Base-by-base conservation (phyloP, 768 basidiomycete genomes). In the Termitomyces sp. region DNA sequence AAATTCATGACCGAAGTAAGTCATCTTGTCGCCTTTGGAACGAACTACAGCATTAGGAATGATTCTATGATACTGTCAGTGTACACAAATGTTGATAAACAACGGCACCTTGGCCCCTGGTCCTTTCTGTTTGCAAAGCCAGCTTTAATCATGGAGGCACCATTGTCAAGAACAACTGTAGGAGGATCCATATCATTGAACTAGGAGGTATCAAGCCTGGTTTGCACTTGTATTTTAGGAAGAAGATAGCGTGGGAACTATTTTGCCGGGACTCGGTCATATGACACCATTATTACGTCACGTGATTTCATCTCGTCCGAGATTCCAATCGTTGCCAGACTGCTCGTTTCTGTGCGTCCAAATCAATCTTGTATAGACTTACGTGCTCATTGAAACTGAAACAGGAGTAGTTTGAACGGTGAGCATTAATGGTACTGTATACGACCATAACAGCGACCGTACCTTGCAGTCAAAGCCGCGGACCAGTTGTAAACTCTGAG, bases 1-100 rank as follows among this genome's bases (percentile, higher is more conserved):
- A 55, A 95, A 74, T 68, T 98, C 92, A 67, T 95, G 92, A 2
- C 91, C 94, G 63, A 94, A 80, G 72, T 92, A 96, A 16, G 87
- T 86, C 60, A 75, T 73, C 66, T 86, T 88, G 74, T 94, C 94
- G 26, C 83, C 85, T 70, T 92, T 93, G 44, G 92, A 92, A 55
- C 92, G 82, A 47, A 90, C 82, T 58, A 95, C 83, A 20, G 90
- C 88, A 69, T 98, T 98, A 20, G 85, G 78, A 36, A 92, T 80
- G 24, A 88, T 73, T 65, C 91, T 93, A 33, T 38, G 36, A 41
- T 24, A 26, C 43, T 43, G 43, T 54, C 32, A 45, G 43, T 35
- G 58, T 56, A 22, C 54, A 48, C 28, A 43, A 22, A 7, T 6
- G 28, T 28, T 18, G 26, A 48, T 24, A 38, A 50, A 63, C 44